These are phyloP conservation scores for Fusarium foetens DNA, from an alignment of 2,329 filamentous ascomycete genomes.

Conservation along the genomic window DNA sequence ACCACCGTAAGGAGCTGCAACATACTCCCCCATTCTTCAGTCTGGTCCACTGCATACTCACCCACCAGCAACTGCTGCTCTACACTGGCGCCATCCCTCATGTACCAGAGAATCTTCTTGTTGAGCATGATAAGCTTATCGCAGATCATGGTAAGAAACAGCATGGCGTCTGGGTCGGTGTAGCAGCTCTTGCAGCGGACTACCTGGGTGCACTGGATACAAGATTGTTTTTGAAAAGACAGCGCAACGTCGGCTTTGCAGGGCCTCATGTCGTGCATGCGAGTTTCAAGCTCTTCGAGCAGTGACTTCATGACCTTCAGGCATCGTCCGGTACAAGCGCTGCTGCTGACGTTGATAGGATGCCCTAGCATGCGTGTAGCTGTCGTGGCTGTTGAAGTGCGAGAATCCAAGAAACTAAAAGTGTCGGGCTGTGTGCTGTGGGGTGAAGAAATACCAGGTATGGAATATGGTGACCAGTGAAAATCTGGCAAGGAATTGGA, in stretches of 20 bases:
- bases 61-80: neutral
- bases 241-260: neutral
- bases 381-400: neutral
- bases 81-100: neutral
- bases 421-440: neutral
- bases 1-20: neutral
- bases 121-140: neutral
- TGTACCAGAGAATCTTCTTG: neutral
- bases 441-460: neutral
- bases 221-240: neutral
- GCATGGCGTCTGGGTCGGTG: neutral
- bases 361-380: neutral
- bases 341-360: neutral
- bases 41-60: neutral
- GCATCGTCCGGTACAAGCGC: neutral
- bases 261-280: neutral
- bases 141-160: neutral
- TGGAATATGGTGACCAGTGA: neutral
- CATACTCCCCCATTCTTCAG: neutral
- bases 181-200: neutral
- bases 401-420: neutral
- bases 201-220: neutral
- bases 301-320: neutral
- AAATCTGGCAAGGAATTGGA: neutral
- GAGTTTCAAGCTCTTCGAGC: neutral